Evolutionary conservation across 805 yeast species (phyloP).

Genomic region (Yarrowia deformans): DNA sequence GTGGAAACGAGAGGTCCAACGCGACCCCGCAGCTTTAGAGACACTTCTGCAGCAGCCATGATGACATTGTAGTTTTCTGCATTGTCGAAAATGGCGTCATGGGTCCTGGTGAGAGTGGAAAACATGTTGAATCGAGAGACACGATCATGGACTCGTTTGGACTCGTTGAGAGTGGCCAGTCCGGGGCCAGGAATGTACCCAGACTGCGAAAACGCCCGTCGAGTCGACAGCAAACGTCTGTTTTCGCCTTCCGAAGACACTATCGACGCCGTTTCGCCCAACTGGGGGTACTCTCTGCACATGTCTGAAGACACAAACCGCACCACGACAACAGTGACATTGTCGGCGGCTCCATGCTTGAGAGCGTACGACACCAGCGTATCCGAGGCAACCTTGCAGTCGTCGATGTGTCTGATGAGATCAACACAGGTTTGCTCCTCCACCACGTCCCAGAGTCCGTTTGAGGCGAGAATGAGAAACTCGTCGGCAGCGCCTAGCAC

Average conservation of each 20-base stretch:
- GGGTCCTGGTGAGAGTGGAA: constrained; percentile 10
- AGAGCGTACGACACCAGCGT: constrained; percentile 39
- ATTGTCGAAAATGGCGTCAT: constrained; percentile 37
- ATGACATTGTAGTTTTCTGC: constrained; percentile 20
- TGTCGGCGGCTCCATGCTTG: constrained; percentile 41
- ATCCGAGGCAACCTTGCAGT: constrained; percentile 41
- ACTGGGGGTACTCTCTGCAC: constrained; percentile 27
- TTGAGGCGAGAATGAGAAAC: constrained; percentile 81
- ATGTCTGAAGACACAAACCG: constrained; percentile 35
- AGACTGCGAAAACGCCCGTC: constrained; percentile 26
- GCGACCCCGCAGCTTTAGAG: constrained; percentile 13
- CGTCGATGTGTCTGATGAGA: constrained; percentile 53
- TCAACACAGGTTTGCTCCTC: constrained; percentile 76
- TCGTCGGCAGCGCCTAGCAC: constrained; percentile 63
- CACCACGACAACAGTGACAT: constrained; percentile 44
- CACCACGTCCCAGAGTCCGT: constrained; percentile 89
- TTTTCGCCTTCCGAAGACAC: constrained; percentile 4
- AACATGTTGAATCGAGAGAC: constrained; percentile 10
- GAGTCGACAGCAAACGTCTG: constrained; percentile 12
- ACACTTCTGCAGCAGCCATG: constrained; percentile 32
- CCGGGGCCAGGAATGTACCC: constrained; percentile 37
- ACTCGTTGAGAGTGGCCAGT: constrained; percentile 19
- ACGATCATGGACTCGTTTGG: constrained; percentile 18
- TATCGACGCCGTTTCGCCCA: constrained; percentile 3
- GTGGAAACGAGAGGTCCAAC: constrained; percentile 1